Conservation (phyloP, 345 rosid genomes). For the Acer saccharum region DNA sequence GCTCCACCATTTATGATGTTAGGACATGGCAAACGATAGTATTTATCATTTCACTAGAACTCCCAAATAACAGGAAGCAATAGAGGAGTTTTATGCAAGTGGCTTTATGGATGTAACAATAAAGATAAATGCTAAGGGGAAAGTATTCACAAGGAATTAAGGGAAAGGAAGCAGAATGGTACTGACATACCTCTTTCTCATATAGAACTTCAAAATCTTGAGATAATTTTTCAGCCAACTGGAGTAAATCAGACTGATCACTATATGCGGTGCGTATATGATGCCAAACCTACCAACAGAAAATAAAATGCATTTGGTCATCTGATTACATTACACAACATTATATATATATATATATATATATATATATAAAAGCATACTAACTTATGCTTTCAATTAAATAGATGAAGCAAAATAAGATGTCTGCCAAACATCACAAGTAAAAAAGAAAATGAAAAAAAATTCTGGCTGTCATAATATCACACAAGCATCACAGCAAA, state of each 20-base stretch:
- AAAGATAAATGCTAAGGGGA: background rate
- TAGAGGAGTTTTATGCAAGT: background rate
- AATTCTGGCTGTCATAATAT: background rate
- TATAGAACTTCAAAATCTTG: conserved; percentile 39
- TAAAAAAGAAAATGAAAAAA: background rate
- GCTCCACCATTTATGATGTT: background rate
- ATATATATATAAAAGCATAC: too few species aligned
- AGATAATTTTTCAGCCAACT: conserved; percentile 34
- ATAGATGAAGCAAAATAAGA: background rate
- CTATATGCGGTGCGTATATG: conserved; percentile 32
- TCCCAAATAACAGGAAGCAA: background rate
- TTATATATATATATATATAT: too few species aligned
- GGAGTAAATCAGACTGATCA: conserved; percentile 33
- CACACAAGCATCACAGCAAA: background rate
- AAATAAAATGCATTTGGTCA: background rate
- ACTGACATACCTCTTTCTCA: conserved; percentile 32
- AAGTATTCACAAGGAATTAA: background rate
- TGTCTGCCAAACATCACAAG: background rate
- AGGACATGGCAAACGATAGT: too few species aligned
- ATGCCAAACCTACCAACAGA: conserved; percentile 38
- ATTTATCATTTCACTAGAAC: too few species aligned
- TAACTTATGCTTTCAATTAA: background rate
- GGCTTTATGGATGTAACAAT: background rate
- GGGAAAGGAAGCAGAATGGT: background rate
- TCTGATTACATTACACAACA: background rate